phyloP scores from a whole-genome alignment of 1,284 basidiomycete genomes.

The Sanghuangporus baumii region DNA sequence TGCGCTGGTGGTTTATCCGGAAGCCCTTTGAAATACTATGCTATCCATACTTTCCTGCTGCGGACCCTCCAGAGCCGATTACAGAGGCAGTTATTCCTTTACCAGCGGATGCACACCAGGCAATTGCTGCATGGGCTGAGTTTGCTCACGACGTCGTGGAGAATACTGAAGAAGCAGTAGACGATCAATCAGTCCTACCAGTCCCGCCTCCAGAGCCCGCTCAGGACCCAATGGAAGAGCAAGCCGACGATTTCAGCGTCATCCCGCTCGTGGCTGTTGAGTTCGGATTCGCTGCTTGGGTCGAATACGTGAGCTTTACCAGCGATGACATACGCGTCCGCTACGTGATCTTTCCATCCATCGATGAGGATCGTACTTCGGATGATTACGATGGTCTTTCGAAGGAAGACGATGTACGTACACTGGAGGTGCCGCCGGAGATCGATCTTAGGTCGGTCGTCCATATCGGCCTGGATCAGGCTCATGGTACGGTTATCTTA shows the following conservation, averaged over 20 bases:
- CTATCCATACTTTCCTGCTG: constrained; percentile 10
- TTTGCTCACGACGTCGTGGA: not conserved
- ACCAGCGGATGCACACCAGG: not conserved
- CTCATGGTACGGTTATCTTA: constrained; percentile 66
- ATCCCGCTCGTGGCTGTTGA: constrained; percentile 71
- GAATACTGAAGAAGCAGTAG: not conserved
- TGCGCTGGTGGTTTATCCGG: constrained; percentile 51
- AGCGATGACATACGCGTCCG: constrained; percentile 44
- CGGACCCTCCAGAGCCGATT: not conserved
- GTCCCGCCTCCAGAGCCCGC: not conserved
- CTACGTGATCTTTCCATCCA: constrained; percentile 65
- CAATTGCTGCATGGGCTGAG: not conserved
- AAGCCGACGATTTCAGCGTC: constrained; percentile 38
- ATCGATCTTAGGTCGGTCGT: constrained; percentile 59
- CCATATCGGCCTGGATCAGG: constrained; percentile 73
- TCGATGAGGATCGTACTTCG: constrained; percentile 26
- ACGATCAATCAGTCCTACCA: not conserved
- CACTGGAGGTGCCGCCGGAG: constrained; percentile 57
- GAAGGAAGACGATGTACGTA: constrained; percentile 35
- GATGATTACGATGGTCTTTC: constrained; percentile 10
- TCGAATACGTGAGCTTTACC: constrained; percentile 46
- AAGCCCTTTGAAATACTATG: constrained; percentile 67
- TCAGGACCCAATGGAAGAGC: not conserved
- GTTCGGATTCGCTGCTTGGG: constrained; percentile 72
- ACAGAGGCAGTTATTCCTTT: not conserved